Evolutionary conservation across 1,284 basidiomycete genomes (phyloP), one percentile per base, ranked within the genome.

Genomic region (Rhodotorula sp.): DNA sequence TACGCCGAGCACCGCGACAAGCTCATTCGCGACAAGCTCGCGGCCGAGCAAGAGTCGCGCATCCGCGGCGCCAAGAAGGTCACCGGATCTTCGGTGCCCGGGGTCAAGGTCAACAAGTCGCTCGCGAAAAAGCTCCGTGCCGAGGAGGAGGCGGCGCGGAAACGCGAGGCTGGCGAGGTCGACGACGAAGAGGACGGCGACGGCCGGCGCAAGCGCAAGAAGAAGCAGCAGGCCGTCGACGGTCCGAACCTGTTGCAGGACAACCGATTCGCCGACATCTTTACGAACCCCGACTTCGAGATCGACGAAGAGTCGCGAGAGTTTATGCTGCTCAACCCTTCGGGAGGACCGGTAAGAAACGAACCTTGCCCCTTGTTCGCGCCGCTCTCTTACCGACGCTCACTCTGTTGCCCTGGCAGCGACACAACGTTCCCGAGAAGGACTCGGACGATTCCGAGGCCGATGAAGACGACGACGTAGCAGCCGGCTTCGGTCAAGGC

Each of bases 1-100:
- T 98, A 98, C 80, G 89, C 89, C 62, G 97, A 99, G 79, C 90
- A 97, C 80, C 89, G 93, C 74, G 94, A 97, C 80, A 88, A 89
- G 77, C 83, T 92, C 76, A 87, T 99, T 67, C 86, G 88, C 69
- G 89, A 93, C 79, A 93, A 93, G 81, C 87, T 99, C 82, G 93
- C 95, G 72, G 92, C 94, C 81, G 87, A 97, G 83, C 88, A 93
- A 5, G 94, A 99, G 81, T 91, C 88, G 31, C 87, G 97, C 50
- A 99, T 99, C 80, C 88, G 95, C 54, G 83, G 90, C 49, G 69
- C 90, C 91, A 77, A 79, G 74, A 71, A 79, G 69, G 70, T 64
- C 56, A 69, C 77, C 26, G 75, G 77, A 31, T 55, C 76, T 49
- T 82, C 49, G 5, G 38, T 62, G 21, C 19, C 60, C 2, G 64